Conservation (phyloP, 1,139 yeast species). For the Lipomyces yarrowii region DNA sequence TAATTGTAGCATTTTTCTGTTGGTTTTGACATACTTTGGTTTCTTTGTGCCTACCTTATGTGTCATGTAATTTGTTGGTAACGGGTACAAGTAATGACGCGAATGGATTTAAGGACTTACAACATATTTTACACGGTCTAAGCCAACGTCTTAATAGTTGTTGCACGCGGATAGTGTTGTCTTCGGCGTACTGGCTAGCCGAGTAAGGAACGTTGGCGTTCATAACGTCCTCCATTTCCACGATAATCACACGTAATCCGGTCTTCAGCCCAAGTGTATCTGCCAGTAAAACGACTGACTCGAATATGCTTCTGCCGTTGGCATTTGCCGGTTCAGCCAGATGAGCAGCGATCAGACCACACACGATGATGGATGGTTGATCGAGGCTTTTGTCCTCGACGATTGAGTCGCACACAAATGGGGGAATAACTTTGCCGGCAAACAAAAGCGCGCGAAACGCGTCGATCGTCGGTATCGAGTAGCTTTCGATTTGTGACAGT, state of each 20-base stretch:
- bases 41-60: not conserved
- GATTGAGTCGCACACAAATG: not conserved
- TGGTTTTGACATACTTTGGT: not conserved
- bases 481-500: conserved; percentile 1
- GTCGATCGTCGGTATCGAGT: not conserved
- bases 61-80: not conserved
- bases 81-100: not conserved
- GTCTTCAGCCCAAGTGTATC: not conserved
- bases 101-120: not conserved
- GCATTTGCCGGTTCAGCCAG: conserved; percentile 5
- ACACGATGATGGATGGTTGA: not conserved
- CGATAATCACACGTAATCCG: not conserved
- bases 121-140: not conserved
- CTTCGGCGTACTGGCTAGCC: not conserved
- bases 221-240: conserved; percentile 4
- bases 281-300: conserved; percentile 4
- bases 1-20: not conserved
- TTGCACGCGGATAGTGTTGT: not conserved
- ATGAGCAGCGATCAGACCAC: conserved; percentile 12
- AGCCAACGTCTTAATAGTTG: conserved; percentile 6
- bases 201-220: conserved; percentile 3
- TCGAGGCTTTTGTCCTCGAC: not conserved
- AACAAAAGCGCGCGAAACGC: not conserved
- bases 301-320: conserved; percentile 4
- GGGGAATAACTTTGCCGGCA: conserved; percentile 1